Evolutionary conservation across 148 eudicot genomes (phyloP).

Genomic region (Chenopodium berlandieri): DNA sequence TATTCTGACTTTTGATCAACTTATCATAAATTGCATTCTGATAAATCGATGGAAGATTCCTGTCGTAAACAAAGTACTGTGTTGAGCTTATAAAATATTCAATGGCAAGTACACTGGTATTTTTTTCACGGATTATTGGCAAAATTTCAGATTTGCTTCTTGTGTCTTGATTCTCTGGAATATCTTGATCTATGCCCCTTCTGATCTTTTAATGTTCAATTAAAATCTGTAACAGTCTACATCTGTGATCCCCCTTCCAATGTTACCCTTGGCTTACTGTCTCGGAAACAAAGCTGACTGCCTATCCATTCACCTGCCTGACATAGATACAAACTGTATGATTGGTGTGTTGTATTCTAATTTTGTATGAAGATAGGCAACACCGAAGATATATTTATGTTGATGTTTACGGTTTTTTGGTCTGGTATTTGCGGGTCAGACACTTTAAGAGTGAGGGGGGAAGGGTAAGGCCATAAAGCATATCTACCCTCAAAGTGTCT

Average conservation of each 20-base stretch:
- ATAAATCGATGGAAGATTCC: constrained; percentile 8
- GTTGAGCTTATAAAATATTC: constrained; percentile 4
- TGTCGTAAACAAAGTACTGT: constrained; percentile 14
- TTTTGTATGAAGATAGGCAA: neutral
- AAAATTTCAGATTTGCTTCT: neutral
- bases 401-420: too few relatives aligned
- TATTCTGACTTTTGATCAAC: constrained; percentile 22
- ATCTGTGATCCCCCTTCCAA: neutral
- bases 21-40: constrained; percentile 23
- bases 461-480: too few relatives aligned
- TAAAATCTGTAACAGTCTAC: neutral
- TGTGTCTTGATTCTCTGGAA: neutral
- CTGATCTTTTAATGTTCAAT: neutral
- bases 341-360: neutral
- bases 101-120: neutral
- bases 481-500: too few relatives aligned
- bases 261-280: neutral
- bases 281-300: neutral
- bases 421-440: too few relatives aligned
- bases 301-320: neutral
- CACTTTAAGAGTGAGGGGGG: too few relatives aligned
- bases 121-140: neutral
- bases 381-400: neutral
- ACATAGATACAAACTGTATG: neutral
- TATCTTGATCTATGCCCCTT: neutral